Conservation (phyloP, 2,329 filamentous ascomycete genomes). For the Aspergillus bombycis region DNA sequence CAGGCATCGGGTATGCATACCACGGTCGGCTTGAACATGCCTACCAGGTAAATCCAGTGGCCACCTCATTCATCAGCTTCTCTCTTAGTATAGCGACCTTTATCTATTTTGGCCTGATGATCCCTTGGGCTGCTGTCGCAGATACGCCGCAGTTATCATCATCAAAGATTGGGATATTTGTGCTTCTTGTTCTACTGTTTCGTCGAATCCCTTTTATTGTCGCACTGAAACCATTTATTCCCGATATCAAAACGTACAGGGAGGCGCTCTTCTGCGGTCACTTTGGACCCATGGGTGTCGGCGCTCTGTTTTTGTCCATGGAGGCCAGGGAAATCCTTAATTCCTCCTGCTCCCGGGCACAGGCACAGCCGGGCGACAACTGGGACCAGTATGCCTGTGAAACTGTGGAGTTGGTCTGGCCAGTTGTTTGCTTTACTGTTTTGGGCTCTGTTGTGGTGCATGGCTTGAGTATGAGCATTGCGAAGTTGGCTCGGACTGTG, state of each 20-base stretch:
- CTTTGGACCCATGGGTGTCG: slow-evolving; percentile 2
- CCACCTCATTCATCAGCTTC: slow-evolving; percentile 1
- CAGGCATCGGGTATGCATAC: background rate
- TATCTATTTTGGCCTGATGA: slow-evolving; percentile 2
- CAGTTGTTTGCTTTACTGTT: background rate
- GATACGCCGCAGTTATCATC: background rate
- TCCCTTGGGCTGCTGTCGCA: background rate
- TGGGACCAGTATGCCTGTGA: background rate
- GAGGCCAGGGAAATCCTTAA: background rate
- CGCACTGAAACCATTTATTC: background rate
- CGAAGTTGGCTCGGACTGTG: background rate
- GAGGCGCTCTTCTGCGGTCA: slow-evolving; percentile 4
- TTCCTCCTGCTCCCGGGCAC: background rate
- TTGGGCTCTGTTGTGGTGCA: slow-evolving; percentile 2
- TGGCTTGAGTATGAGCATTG: background rate
- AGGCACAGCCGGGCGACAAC: too few relatives aligned
- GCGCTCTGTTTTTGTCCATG: background rate
- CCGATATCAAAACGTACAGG: background rate
- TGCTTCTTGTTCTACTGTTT: background rate
- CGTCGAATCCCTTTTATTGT: background rate
- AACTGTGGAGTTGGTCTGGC: slow-evolving; percentile 1
- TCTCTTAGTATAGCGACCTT: slow-evolving; percentile 1
- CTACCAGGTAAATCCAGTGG: slow-evolving; percentile 2
- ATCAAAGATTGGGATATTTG: background rate
- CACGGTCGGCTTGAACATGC: background rate